Base-by-base conservation (phyloP, 2,329 filamentous ascomycete species). In the Aspergillus oerlinghausenensis region DNA sequence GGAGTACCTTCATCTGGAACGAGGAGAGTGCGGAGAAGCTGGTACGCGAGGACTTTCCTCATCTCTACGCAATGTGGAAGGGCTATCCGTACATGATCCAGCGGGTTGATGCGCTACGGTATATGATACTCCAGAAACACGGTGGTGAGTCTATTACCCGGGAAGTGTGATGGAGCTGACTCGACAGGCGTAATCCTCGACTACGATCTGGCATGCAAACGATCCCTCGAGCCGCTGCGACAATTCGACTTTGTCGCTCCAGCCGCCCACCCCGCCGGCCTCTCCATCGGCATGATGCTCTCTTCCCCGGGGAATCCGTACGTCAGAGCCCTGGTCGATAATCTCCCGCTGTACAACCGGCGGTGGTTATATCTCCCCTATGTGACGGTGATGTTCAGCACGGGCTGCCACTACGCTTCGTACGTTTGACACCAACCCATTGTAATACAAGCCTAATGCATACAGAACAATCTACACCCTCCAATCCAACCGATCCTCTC, bases 231-330 rank as follows among this genome's bases (percentile, higher is more conserved):
- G 1, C 75, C 75, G 2, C 62, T 77, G 23, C 67, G 73, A 6
- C 68, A 70, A n/a, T 77, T 77, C 60, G 66, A 68, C 45, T 77
- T 77, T 54, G 73, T 77, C 11, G 74, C 74, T 0, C 73, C 75
- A 0, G 74, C 73, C 4, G 75, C 75, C 8, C 69, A 76, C 54
- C 75, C 75, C 1, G 69, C 66, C 2, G 75, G 75, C 9, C 73
- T 77, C 59, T 77, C 74, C 6, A 71, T 76, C 32, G 73, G 74
- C 4, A 76, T 77, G 67, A 73, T 77, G 70, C 73, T 77, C 67
- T 68, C 74, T 5, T 66, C 64, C 51, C 67, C 67, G 52, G 61
- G 65, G 23, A 75, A 73, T 59, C 48, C 61, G 1, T 77, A 74
- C 51, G 65, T 77, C 5, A 60, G 65, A 5, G 60, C 69, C 25